Percentiles rank a stretch among this genome's conserved stretches.
phyloP scores from a whole-genome alignment of 2,329 filamentous ascomycete genomes.

The Monilinia fructicola region DNA sequence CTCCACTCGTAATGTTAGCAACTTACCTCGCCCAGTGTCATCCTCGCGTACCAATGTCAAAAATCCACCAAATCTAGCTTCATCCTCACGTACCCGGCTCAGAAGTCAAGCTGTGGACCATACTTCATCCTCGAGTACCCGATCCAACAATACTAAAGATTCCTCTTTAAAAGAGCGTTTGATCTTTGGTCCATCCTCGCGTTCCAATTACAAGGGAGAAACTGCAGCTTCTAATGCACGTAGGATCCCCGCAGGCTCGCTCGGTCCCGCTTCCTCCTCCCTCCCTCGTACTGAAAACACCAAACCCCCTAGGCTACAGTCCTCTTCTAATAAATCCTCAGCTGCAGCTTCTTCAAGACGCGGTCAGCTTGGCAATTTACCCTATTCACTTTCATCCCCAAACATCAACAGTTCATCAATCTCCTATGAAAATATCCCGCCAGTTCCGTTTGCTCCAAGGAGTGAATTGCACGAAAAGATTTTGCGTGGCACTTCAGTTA shows the following conservation, averaged over 20 bases:
- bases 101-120: not conserved
- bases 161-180: not conserved
- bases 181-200: not conserved
- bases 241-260: not conserved
- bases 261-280: not conserved
- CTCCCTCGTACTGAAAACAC: not conserved
- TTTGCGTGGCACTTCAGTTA: slow-evolving; percentile 11
- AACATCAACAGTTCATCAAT: slow-evolving; percentile 7
- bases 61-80: not conserved
- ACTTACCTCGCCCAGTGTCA: slow-evolving; percentile 1
- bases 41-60: not conserved
- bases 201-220: not conserved
- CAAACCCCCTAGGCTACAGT: not conserved
- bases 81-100: not conserved
- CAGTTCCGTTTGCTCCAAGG: slow-evolving; percentile 15
- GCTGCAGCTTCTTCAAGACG: not conserved
- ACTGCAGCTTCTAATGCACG: not conserved
- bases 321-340: not conserved
- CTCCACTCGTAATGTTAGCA: not conserved
- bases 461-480: slow-evolving; percentile 16
- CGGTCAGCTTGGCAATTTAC: not conserved
- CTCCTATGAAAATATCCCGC: slow-evolving; percentile 10
- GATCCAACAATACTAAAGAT: not conserved
- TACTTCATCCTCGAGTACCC: not conserved
- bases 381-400: slow-evolving; percentile 17